Base-by-base conservation (phyloP, 371 early-diverging fungal genomes). In the Mucor lusitanicus region DNA sequence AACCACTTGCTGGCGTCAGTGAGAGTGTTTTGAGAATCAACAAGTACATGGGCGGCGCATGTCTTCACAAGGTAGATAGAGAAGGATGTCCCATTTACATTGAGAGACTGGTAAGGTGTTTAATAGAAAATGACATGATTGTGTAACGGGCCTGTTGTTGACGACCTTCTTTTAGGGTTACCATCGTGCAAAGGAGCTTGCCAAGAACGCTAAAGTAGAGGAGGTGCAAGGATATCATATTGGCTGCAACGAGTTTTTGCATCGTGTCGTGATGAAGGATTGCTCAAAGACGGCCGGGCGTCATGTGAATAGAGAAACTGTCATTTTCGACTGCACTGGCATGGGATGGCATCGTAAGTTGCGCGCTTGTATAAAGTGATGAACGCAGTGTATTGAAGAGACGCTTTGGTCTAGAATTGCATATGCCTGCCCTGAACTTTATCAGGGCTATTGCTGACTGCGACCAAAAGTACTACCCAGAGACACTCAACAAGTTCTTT, bases 391-490 rank as follows among this genome's bases (percentile, higher is more conserved):
- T 56, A 33, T 68, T 69, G 71, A 77, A 77, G n/a, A 40, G 40
- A 40, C 6, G 40, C 4, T 17, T 25, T n/a, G 21, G 19, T 54
- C 17, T 33, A 90, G 89, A 92, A 61, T 81, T 94, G 69, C 86
- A 94, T 70, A 84, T 91, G 84, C 90, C 91, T 37, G 94, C 90
- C 9, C 79, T 95, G 59, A 80, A 87, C 21, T 87, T 91, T 76
- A 82, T 94, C 63, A 78, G 86, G 17, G 90, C 90, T 42, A 83
- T 94, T 63, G 82, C 91, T n/a, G 90, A 92, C 65, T 81, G 85
- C 63, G 94, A 93, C 77, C 92, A 93, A 69, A 88, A 87, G 53
- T 89, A 91, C 61, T 95, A 94, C 66, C 95, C 95, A 17, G 95
- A 94, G 70, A 87, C 92, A 54, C 82, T 94, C 64, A 86, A 87